Conservation (phyloP, 148 eudicot species). For the Gaultheria prostrata region DNA sequence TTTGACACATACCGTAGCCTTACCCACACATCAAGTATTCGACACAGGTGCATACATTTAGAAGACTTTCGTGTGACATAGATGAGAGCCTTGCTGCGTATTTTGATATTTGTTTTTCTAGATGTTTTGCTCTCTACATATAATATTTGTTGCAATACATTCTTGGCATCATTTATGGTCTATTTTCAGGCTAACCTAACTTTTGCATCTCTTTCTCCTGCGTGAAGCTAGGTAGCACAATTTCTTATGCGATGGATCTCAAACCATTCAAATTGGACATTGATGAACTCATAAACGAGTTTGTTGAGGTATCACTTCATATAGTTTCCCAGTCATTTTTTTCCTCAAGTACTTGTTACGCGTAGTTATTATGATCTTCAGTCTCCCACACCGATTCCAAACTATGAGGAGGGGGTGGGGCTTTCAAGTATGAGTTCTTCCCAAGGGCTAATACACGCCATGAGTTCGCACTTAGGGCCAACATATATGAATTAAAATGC, state of each 20-base stretch:
- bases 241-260: constrained; percentile 39
- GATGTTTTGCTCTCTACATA: neutral
- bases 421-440: too few relatives aligned
- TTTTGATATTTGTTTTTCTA: neutral
- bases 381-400: neutral
- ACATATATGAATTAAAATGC: neutral
- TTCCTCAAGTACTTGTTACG: neutral
- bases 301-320: constrained; percentile 18
- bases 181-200: neutral
- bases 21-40: neutral
- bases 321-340: neutral
- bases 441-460: neutral
- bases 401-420: too few relatives aligned
- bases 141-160: neutral
- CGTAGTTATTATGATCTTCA: neutral
- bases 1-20: neutral
- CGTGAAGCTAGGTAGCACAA: neutral
- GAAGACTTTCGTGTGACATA: neutral
- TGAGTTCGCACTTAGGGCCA: neutral
- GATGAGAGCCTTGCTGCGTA: neutral
- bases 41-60: neutral
- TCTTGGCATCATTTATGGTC: neutral
- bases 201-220: neutral
- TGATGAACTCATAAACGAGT: constrained; percentile 72
- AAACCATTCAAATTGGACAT: constrained; percentile 64